Percentiles rank a stretch among this genome's conserved stretches.
These are phyloP conservation scores for Brassica napus DNA, from an alignment of 345 rosid species.

Conservation along the genomic window DNA sequence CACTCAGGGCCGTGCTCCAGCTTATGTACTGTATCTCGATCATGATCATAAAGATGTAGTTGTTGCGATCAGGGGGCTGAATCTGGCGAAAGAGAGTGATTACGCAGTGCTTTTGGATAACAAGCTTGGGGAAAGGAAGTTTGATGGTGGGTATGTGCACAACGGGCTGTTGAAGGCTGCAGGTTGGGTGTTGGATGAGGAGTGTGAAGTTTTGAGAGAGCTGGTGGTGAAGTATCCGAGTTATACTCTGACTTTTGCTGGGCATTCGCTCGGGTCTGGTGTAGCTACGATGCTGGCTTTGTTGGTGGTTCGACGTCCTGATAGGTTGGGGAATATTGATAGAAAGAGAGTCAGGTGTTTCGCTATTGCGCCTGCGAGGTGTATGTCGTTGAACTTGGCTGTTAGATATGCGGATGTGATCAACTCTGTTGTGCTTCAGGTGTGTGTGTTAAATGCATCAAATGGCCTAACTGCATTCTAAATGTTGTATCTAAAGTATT, in stretches of 20 bases:
- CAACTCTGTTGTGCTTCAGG: conserved; percentile 97
- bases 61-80: conserved; percentile 79
- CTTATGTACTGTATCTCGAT: conserved; percentile 78
- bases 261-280: conserved; percentile 96
- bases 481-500: not conserved
- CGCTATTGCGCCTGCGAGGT: conserved; percentile 97
- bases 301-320: conserved; percentile 60
- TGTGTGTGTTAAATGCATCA: conserved; percentile 28
- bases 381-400: conserved; percentile 93
- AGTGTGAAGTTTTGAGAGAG: conserved; percentile 66
- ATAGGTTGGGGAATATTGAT: conserved; percentile 68
- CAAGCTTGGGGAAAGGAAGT: conserved; percentile 73
- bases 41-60: conserved; percentile 72
- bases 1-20: conserved; percentile 77
- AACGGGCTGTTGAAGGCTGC: conserved; percentile 92
- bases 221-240: conserved; percentile 64
- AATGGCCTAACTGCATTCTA: not conserved
- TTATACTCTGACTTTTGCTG: conserved; percentile 82
- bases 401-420: conserved; percentile 95
- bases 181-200: conserved; percentile 76
- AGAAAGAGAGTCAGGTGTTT: conserved; percentile 86
- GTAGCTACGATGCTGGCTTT: conserved; percentile 85
- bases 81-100: conserved; percentile 90
- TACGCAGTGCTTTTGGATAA: conserved; percentile 82
- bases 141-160: conserved; percentile 94